These are phyloP conservation scores for Nicotiana rustica DNA, from an alignment of 305 asterid species.

Conservation along the genomic window DNA sequence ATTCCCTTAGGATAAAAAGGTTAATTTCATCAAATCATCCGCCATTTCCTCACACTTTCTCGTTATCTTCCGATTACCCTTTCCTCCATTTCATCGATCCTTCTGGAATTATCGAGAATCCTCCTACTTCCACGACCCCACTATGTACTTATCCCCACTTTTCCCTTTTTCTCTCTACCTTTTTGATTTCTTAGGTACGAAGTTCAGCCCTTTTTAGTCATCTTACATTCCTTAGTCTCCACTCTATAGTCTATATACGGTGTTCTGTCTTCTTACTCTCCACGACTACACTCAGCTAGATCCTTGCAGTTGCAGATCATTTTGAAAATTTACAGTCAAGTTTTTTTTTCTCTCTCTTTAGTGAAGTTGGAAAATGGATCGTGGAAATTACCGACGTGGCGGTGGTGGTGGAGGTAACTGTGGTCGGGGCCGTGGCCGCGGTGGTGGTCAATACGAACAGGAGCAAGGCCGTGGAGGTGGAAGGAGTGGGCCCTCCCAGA, in stretches of 20 bases:
- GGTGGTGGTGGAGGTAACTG: conserved; percentile 41
- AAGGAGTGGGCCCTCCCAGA: conserved; percentile 30
- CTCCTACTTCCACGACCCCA: background rate
- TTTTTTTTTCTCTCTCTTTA: background rate
- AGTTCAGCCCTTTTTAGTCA: conserved; percentile 35
- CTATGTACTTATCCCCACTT: background rate
- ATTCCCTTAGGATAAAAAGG: conserved; percentile 13
- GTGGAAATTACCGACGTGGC: conserved; percentile 37
- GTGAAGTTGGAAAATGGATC: conserved; percentile 44
- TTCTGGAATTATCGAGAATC: conserved; percentile 31
- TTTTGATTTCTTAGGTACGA: background rate
- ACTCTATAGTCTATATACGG: background rate
- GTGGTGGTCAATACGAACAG: background rate
- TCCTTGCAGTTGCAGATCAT: background rate
- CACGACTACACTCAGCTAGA: background rate
- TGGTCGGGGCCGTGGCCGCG: conserved; percentile 1
- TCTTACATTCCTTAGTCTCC: background rate
- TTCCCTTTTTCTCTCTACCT: background rate
- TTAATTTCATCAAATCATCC: background rate
- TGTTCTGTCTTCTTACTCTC: background rate
- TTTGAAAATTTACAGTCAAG: background rate
- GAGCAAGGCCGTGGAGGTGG: conserved; percentile 38
- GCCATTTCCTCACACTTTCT: conserved; percentile 17
- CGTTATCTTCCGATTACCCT: background rate
- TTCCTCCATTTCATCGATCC: conserved; percentile 20